Evolutionary conservation across 495 filamentous ascomycete species (phyloP).

Genomic region (Neohortaea acidophila): DNA sequence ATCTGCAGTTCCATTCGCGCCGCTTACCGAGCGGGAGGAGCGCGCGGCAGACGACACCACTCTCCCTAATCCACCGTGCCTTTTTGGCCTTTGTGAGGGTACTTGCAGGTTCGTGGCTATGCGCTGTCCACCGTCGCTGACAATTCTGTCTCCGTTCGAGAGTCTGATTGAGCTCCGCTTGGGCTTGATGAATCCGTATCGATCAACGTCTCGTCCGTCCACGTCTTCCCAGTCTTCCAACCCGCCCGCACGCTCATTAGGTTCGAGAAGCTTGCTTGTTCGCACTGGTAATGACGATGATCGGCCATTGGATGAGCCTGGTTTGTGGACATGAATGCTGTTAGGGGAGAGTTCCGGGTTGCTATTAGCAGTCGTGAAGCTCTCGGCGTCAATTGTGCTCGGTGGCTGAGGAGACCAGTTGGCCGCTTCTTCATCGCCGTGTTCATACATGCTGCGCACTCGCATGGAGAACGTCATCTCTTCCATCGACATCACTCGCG

Average conservation of each 20-base stretch:
- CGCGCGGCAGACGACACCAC: conserved; percentile 30
- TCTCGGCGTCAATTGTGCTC: not conserved
- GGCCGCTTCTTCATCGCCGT: conserved; percentile 42
- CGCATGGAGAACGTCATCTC: conserved; percentile 74
- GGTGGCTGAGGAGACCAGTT: conserved; percentile 23
- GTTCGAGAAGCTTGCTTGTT: conserved; percentile 27
- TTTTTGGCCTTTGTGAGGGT: conserved; percentile 47
- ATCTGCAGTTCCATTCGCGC: conserved; percentile 18
- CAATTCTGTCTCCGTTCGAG: conserved; percentile 6
- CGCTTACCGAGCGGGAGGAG: conserved; percentile 26
- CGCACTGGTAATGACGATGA: no score
- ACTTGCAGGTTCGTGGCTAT: conserved; percentile 51
- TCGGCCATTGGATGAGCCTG: no score
- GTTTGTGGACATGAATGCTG: not conserved
- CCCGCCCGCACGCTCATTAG: conserved; percentile 58
- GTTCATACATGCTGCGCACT: conserved; percentile 84
- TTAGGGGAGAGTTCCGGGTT: conserved; percentile 1
- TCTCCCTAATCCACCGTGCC: conserved; percentile 40
- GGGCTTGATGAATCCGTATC: conserved; percentile 81
- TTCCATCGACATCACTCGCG: conserved; percentile 51
- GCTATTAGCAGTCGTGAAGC: not conserved
- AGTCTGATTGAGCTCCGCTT: conserved; percentile 18
- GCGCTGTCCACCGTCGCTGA: conserved; percentile 42
- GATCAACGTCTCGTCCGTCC: conserved; percentile 70
- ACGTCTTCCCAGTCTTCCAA: conserved; percentile 94